A percentile compares a stretch with the other conserved stretches of the same genome.
These are phyloP conservation scores for Aspergillus sp. DNA, from an alignment of 2,329 filamentous ascomycete species.

Conservation along the genomic window DNA sequence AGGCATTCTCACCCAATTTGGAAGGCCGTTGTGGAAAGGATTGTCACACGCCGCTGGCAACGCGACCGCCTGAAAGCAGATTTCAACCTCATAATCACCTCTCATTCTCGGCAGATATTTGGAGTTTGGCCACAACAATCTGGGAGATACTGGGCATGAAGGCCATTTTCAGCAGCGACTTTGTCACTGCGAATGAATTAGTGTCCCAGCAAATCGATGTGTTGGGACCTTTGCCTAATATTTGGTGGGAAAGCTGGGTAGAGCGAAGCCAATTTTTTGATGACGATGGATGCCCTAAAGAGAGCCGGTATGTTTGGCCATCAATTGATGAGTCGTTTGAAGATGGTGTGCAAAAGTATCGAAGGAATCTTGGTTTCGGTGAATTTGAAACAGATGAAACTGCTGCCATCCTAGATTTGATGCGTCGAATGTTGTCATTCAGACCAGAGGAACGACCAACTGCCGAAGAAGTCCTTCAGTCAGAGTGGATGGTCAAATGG, in stretches of 20 bases:
- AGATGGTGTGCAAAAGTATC: constrained; percentile 11
- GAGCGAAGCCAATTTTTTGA: constrained; percentile 15
- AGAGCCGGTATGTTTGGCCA: constrained; percentile 17
- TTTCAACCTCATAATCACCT: constrained; percentile 16
- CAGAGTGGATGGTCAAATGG: neutral
- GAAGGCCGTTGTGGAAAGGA: constrained; percentile 22
- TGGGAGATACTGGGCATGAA: constrained; percentile 31
- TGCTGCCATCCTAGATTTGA: neutral
- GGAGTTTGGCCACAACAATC: constrained; percentile 26
- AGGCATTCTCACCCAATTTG: constrained; percentile 16
- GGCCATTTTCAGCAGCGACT: constrained; percentile 20
- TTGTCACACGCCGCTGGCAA: constrained; percentile 20
- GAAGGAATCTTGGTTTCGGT: constrained; percentile 1
- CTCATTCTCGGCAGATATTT: constrained; percentile 27
- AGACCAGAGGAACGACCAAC: neutral
- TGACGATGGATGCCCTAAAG: constrained; percentile 17
- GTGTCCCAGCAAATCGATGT: constrained; percentile 22
- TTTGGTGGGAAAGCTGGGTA: constrained; percentile 21
- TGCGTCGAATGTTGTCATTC: neutral
- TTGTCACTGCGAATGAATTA: constrained; percentile 16
- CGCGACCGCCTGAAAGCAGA: constrained; percentile 15
- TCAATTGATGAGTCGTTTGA: constrained; percentile 9
- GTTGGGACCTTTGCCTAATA: constrained; percentile 17
- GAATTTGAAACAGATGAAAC: neutral
- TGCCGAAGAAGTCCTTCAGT: neutral